These are phyloP conservation scores for Xylariaceae sp. DNA, from an alignment of 2,329 filamentous ascomycete species.

Conservation along the genomic window DNA sequence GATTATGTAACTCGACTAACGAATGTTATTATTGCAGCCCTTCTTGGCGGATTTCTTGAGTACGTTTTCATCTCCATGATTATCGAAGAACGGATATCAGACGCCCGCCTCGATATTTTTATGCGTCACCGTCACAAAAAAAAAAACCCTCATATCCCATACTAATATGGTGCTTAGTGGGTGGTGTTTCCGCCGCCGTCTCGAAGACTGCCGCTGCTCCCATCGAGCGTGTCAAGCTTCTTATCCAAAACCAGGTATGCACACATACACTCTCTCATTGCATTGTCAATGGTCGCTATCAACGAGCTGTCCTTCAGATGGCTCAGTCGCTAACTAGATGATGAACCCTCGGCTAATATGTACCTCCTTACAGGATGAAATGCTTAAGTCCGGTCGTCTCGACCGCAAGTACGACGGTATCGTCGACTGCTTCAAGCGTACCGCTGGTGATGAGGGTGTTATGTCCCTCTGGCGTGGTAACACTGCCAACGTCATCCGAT, in stretches of 20 bases:
- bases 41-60: conserved; percentile 99
- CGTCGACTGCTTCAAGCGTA: conserved; percentile 90
- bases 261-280: background rate
- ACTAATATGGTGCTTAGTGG: conserved; percentile 61
- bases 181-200: conserved; percentile 99
- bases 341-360: background rate
- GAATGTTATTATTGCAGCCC: conserved; percentile 52
- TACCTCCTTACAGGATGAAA: conserved; percentile 76
- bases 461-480: conserved; percentile 98
- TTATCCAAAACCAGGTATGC: conserved; percentile 99
- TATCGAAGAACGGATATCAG: too few relatives aligned
- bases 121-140: too few relatives aligned
- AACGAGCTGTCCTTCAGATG: background rate
- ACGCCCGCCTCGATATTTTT: conserved; percentile 10
- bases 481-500: conserved; percentile 99
- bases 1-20: conserved; percentile 21
- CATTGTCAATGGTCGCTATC: conserved; percentile 3
- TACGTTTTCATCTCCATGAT: conserved; percentile 68
- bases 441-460: conserved; percentile 84
- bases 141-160: too few relatives aligned
- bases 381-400: conserved; percentile 97
- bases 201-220: conserved; percentile 99
- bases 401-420: conserved; percentile 96
- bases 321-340: conserved; percentile 28
- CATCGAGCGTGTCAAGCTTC: conserved; percentile 99